A percentile compares a stretch with the other conserved stretches of the same genome.
Evolutionary conservation across 441 rosid genomes (phyloP).

Genomic region (Codiaeum variegatum): DNA sequence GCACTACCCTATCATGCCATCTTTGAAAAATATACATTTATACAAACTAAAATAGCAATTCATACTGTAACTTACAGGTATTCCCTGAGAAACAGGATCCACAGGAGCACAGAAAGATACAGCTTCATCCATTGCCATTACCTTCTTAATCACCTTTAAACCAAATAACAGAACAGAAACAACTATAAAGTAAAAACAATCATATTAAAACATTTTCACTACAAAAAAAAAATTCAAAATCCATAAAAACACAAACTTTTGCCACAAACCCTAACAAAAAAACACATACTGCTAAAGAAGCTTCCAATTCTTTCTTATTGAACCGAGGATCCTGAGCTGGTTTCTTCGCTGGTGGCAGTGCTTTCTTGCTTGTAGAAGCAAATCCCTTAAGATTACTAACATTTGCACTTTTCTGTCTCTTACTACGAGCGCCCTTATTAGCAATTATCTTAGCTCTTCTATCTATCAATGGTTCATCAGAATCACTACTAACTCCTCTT

Average conservation of each 20-base stretch:
- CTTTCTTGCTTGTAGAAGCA: conserved; percentile 21
- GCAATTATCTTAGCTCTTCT: conserved; percentile 19
- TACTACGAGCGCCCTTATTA: conserved; percentile 26
- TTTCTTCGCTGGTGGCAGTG: conserved; percentile 3
- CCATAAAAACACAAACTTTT: background rate
- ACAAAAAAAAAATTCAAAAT: background rate
- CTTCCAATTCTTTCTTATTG: conserved; percentile 39
- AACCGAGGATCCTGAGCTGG: conserved; percentile 24
- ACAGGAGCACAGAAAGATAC: conserved; percentile 42
- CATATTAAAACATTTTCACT: background rate
- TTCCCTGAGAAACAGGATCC: conserved; percentile 43
- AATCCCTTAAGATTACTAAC: conserved; percentile 19
- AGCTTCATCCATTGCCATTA: conserved; percentile 59
- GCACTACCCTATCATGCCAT: background rate
- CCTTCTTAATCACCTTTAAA: conserved; percentile 47
- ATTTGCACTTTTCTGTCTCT: conserved; percentile 25
- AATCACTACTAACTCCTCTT: conserved; percentile 21
- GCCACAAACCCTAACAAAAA: conserved; percentile 5
- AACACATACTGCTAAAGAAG: conserved; percentile 38
- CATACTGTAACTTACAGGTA: conserved; percentile 37
- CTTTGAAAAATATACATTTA: background rate
- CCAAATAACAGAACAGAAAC: background rate
- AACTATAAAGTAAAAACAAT: background rate
- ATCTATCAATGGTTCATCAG: conserved; percentile 25
- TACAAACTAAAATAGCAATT: background rate